Base-by-base conservation (phyloP, 257 asterid species). In the Solanum peruvianum region DNA sequence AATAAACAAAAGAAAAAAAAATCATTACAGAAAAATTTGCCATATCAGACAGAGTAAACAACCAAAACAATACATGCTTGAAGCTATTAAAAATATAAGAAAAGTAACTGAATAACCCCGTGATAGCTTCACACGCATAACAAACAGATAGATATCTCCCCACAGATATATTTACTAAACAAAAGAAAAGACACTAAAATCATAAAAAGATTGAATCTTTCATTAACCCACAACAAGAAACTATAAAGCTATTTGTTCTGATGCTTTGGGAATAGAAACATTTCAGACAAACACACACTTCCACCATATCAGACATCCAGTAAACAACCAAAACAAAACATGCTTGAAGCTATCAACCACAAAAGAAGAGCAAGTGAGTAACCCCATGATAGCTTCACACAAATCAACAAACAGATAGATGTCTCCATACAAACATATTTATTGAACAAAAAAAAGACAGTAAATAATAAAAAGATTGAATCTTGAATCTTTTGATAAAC, bases 181-280 rank as follows among this genome's bases (percentile, higher is more conserved):
- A 72, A 82, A 87, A 86, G 35, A 29, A 20, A 88, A 33, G 85
- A 29, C 15, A 85, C 66, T 83, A 47, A 52, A 52, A 67, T 37
- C 82, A 81, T 69, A 49, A 37, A 87, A 84, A 85, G 85, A 86
- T 90, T 87, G 84, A 85, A 88, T 88, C 90, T 87, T 91, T 85
- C 23, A 78, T 39, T 23, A 85, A 84, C 84, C 64, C 85, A 44
- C 77, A 58, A 52, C 7, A 35, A 39, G 25, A 49, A 44, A 86
- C 75, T 56, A 31, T 31, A 69, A 64, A 84, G 42, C 60, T 25
- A 25, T 37, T 39, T 84, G 11, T 84, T 84, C 16, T 66, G 87
- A 84, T 41, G 62, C 75, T 84, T 62, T 41, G 18, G 3, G 39
- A 37, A 75, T 42, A 71, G 76, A 85, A 75, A 23, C 7, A 71